Evolutionary conservation across 164 flowering plant species (phyloP), one percentile per base, ranked within the genome.

Genomic region (Cinnamomum chago): DNA sequence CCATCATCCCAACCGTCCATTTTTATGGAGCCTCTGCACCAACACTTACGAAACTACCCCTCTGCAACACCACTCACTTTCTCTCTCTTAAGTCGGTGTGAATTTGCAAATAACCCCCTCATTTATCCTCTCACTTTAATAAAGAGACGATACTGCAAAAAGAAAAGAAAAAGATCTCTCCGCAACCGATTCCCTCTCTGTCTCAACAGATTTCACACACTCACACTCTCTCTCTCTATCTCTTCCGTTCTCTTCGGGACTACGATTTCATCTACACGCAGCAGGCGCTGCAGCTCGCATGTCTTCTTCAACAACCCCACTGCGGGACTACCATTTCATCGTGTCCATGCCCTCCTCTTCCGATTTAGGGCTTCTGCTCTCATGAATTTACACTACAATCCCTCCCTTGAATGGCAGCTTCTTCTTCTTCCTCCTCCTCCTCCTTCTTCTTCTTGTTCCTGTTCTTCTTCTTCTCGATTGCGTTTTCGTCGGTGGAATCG

Each of bases 361-460:
- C 28, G 33, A 25, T 13, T 65, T 65, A 65, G 67, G 28, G 28
- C 9, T 20, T 7, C 58, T 23, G 28, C 58, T 20, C 23, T 50
- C 10, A 40, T 69, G 55, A 40, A 69, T 40, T 69, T 25, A 25
- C 67, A 65, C 27, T 65, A 4, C 35, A 25, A 65, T 14, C 67
- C 24, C 28, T 65, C 47, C 47, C 47, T 25, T 65, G 67, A 65
- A 65, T 65, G 67, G 67, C 67, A 23, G 67, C 67, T 65, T 23
- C 17, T 65, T 17, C n/a, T 51, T 40, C 35, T 6, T 47, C 23
- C 69, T 23, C 51, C 62, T 25, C 68, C 24, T 27, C 72, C 62
- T 62, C 18, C 60, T 55, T 22, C 62, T 13, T 79, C 51, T n/a
- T 74, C 52, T 60, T 30, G 5, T 30, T 50, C 52, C 73, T 28